Base-by-base conservation (phyloP, 202 grass and related monocot genomes). In the Digitaria exilis region DNA sequence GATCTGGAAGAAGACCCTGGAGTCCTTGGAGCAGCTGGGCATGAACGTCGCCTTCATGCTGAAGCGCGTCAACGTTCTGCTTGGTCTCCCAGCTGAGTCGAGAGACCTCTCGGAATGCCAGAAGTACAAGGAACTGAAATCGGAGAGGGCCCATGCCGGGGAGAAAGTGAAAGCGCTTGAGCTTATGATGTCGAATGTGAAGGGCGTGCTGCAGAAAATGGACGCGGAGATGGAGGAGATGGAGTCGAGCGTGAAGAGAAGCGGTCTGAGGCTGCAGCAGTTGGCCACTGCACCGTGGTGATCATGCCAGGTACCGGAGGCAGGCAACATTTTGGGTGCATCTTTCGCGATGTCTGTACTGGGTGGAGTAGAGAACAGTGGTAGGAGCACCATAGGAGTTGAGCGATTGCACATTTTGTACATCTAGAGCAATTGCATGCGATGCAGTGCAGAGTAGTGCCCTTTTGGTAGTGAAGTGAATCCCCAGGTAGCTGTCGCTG, bases 1-100 rank as follows among this genome's bases (percentile, higher is more conserved):
- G 22, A 14, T 85, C n/a, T 89, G 87, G 87, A 89, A 82, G 83
- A 89, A 72, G 72, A 85, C 83, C 17, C 57, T 89, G 37, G 56
- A 85, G 56, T 80, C 78, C 10, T 77, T 89, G 3, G 65, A 77
- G 57, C 28, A 77, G 18, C 78, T 89, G 35, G 87, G 87, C 46
- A 89, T 89, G 87, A 24, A 89, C 1, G 78, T 89, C 0, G 65
- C 3, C 0, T 89, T 89, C 72, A 52, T 89, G 48, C 71, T 89
- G n/a, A 65, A 65, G 43, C 78, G 78, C 0, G 22, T 89, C 5
- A 61, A 58, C 1, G 46, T 0, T 4, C 64, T 89, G 7, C 82
- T 89, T 2, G 18, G 29, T 46, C 55, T 89, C 55, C 16, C 24
- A 4, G 58, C 34, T 10, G 55, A 16, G 21, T 10, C 64, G 0